A percentile compares a stretch with the other conserved stretches of the same genome.
phyloP scores from a whole-genome alignment of 164 flowering plant genomes.

The Nymphaea colorata region DNA sequence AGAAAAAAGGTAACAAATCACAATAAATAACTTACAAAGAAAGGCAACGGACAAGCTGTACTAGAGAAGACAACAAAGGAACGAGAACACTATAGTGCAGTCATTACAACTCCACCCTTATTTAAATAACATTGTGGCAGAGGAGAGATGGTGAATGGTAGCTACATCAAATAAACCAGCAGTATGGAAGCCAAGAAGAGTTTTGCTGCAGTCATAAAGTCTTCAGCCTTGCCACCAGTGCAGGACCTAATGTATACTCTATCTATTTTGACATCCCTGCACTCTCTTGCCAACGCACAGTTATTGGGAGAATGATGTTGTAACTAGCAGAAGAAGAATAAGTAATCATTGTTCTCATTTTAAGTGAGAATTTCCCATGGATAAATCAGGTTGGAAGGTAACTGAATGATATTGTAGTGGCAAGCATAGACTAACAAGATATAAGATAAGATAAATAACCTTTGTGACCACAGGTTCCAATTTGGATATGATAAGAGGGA shows the following conservation, averaged over 20 bases:
- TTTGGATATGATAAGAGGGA: constrained; percentile 74
- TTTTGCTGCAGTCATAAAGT: constrained; percentile 91
- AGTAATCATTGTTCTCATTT: not conserved
- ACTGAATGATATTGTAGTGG: not conserved
- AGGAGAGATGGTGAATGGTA: no score
- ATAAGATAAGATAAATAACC: constrained; percentile 29
- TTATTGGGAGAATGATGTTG: constrained; percentile 99
- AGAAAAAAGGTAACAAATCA: no score
- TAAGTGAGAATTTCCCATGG: not conserved
- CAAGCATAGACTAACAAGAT: not conserved
- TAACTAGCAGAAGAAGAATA: constrained; percentile 7
- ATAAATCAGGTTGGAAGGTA: not conserved
- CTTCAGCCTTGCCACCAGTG: constrained; percentile 98
- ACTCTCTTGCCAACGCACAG: constrained; percentile 91
- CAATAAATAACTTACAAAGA: no score
- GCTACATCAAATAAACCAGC: not conserved
- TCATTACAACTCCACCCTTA: not conserved
- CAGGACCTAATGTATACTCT: constrained; percentile 98
- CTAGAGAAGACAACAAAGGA: no score
- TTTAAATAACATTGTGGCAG: not conserved
- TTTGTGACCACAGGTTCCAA: constrained; percentile 96
- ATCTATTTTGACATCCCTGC: constrained; percentile 95
- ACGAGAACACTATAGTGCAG: not conserved
- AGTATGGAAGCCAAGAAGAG: constrained; percentile 73
- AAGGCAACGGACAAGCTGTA: no score